Conservation (phyloP, 2,329 filamentous ascomycete species). For the Chaetomium sp. region DNA sequence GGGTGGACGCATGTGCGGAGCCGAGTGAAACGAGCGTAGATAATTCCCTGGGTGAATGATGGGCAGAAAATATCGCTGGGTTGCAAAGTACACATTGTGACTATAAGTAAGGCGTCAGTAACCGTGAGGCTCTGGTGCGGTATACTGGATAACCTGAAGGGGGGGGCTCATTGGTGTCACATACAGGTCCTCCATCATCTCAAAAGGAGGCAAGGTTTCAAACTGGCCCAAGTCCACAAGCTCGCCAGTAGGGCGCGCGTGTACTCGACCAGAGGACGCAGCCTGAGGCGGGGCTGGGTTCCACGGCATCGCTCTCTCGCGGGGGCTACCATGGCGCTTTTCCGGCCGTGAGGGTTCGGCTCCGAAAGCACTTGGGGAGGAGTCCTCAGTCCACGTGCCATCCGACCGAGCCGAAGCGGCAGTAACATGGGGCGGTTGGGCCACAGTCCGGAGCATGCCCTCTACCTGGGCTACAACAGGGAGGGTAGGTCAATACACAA, state of each 20-base stretch:
- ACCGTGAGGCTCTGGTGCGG: not conserved
- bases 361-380: conserved; percentile 3
- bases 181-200: conserved; percentile 79
- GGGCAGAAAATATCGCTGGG: conserved; percentile 64
- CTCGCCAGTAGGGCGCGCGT: conserved; percentile 47
- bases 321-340: conserved; percentile 3
- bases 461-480: conserved; percentile 65
- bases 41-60: conserved; percentile 75
- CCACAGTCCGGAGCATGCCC: conserved; percentile 64
- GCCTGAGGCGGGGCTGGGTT: conserved; percentile 1
- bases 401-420: conserved; percentile 21
- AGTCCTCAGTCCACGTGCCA: conserved; percentile 17
- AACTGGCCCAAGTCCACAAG: conserved; percentile 76
- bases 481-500: conserved; percentile 6
- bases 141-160: not conserved
- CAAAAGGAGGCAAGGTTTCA: conserved; percentile 70
- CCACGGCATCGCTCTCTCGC: conserved; percentile 4
- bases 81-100: conserved; percentile 68
- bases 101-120: conserved; percentile 39
- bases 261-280: not conserved
- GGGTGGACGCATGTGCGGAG: conserved; percentile 70
- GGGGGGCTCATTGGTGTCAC: conserved; percentile 23
- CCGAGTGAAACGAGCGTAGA: conserved; percentile 63
- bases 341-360: not conserved
- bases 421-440: conserved; percentile 26